Evolutionary conservation across 2,329 filamentous ascomycete genomes (phyloP), one percentile per base, ranked within the genome.

Genomic region (Penicillium digitatum): DNA sequence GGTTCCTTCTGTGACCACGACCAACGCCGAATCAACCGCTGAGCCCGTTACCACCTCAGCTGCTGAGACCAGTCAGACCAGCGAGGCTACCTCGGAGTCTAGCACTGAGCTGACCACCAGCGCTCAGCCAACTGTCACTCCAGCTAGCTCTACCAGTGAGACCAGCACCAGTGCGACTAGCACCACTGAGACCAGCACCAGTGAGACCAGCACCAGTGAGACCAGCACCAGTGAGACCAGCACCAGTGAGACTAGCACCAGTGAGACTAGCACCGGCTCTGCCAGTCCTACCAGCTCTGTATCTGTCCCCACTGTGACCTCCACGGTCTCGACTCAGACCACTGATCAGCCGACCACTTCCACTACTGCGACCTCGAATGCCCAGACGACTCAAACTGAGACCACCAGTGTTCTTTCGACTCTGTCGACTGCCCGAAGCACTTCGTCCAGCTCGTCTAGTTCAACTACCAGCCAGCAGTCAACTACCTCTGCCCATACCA

Each of bases 261-360:
- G 31, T 3, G 31, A 32, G 31, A 12, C 29, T 2, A 32, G n/a
- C n/a, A n/a, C 31, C 8, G 18, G 26, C 8, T 16, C 8, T 8
- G n/a, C 32, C 6, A 61, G 54, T 10, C 24, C 57, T 22, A 35
- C 40, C 9, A 48, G 47, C 32, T 50, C 54, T 32, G 40, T 49
- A 22, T 11, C 48, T 5, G 39, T 24, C 26, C 31, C 48, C 20
- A 52, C 8, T 12, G 37, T 24, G 27, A 44, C 48, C 11, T 16
- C 48, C 2, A 32, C 18, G 4, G 47, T 10, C 35, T 24, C 47
- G 6, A 32, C 35, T 5, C 14, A 32, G 37, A 65, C 71, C 20
- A 69, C 65, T 24, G 50, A 58, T n/a, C 53, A 57, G 38, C 29
- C 70, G 49, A 63, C 72, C 42, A 74, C 58, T 35, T 56, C 60